Evolutionary conservation across 441 rosid genomes (phyloP), one percentile per base, ranked within the genome.

Genomic region (Cnidoscolus chayamansa): DNA sequence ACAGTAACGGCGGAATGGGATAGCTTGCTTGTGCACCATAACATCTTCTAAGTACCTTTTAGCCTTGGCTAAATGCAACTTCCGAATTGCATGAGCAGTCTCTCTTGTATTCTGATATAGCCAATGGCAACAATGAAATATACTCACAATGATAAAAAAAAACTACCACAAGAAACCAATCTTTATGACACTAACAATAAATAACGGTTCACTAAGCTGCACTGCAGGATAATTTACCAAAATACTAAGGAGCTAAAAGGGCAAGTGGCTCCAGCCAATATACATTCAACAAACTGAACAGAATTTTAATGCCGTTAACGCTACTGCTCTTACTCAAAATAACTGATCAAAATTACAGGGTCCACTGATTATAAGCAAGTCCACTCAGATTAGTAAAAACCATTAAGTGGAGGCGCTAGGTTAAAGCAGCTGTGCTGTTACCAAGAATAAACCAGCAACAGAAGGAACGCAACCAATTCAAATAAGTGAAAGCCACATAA

Each of bases 21-120:
- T 91, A 37, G 99, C 98, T 78, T 95, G 99, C 83, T 95, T 93
- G 81, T 91, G 99, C n/a, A 81, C 95, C 70, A 91, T 78, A 60
- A 95, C 99, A 90, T 93, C 99, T 72, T 95, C 99, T 81, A 93
- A 72, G 80, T 95, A 95, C 72, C 95, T 84, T 81, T 95, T 95
- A 5, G 98, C 97, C 91, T 93, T 95, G 67, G 16, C 81, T 85
- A 95, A 80, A 75, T 85, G 86, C 78, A 91, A 72, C 84, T 85
- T 93, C 61, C 96, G 76, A 60, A 95, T 79, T 66, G 97, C 84
- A 66, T 77, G 83, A 9, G 96, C 96, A n/a, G 99, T 91, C 57
- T 95, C 99, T 72, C 98, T 89, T 0, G 98, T 90, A 83, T 95
- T 95, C 98, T 91, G 75, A 40, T 13, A 54, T 32, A 66, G 31